Percentiles rank a stretch among this genome's conserved stretches.
Evolutionary conservation across 768 basidiomycete species (phyloP).

Genomic region (Hydnomerulius pinastri): DNA sequence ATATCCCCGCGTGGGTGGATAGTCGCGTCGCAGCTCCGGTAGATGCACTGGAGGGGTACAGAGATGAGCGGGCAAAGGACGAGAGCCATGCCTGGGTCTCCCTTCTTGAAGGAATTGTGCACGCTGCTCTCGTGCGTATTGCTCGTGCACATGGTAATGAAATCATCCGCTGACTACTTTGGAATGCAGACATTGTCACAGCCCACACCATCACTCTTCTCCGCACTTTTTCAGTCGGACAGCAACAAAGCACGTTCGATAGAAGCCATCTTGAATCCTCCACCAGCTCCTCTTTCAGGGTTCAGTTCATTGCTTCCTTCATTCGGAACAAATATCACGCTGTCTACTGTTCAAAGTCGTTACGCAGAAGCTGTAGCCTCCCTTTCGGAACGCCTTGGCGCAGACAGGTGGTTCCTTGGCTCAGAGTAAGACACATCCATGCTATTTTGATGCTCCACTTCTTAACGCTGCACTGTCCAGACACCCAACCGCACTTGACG

Average conservation of each 20-base stretch:
- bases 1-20: conserved; percentile 78
- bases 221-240: conserved; percentile 42
- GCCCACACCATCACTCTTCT: conserved; percentile 44
- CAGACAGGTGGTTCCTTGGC: conserved; percentile 80
- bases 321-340: conserved; percentile 58
- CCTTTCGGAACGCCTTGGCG: conserved; percentile 73
- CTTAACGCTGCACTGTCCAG: conserved; percentile 38
- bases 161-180: conserved; percentile 6
- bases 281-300: conserved; percentile 73
- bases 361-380: conserved; percentile 74
- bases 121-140: conserved; percentile 67
- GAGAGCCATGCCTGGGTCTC: conserved; percentile 85
- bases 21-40: conserved; percentile 43
- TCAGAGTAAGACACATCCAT: conserved; percentile 52
- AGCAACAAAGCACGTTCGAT: conserved; percentile 35
- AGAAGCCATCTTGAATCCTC: conserved; percentile 57
- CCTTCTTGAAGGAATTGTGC: conserved; percentile 74
- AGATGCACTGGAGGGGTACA: conserved; percentile 66
- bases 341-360: conserved; percentile 49
- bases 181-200: conserved; percentile 48
- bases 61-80: conserved; percentile 55
- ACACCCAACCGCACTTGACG: conserved; percentile 77
- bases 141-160: not conserved
- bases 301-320: conserved; percentile 61
- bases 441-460: not conserved